Base-by-base conservation (phyloP, 352 stramenopile genomes). In the Globisporangium megalacanthum region DNA sequence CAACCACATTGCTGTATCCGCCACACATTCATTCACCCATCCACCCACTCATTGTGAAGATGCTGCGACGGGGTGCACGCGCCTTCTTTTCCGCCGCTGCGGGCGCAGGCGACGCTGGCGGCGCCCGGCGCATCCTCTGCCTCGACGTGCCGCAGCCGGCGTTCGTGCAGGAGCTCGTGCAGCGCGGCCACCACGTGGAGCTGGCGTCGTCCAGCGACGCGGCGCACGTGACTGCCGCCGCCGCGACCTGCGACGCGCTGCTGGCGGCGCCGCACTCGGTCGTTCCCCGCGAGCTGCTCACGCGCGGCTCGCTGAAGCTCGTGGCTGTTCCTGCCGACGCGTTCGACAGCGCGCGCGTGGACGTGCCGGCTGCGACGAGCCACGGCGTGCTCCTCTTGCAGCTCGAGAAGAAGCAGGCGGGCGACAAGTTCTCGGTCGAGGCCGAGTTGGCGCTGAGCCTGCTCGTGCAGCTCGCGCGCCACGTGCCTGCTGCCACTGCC, bases 361-460 rank as follows among this genome's bases (percentile, higher is more conserved):
- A 93, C 63, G 65, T 86, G 17, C 81, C 88, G 67, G 81, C 88
- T 35, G 83, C 83, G 19, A 93, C 83, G 22, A 86, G 75, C 58
- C 79, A 89, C 49, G 72, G 78, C 36, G 65, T 93, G 6, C 68
- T 93, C 72, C 57, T 93, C 59, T 70, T 91, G 59, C 78, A 93
- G 60, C 69, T 93, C 37, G 79, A 89, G 51, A 68, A 76, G 41
- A 91, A 88, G 56, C 81, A 91, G 54, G 65, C 83, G 20, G 76
- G 77, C 13, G 83, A 89, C 62, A 72, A 77, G 52, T 86, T 82
- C 49, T 88, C 79, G 10, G 83, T 89, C 25, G 83, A 91, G 56
- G 81, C 83, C 10, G 83, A 91, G 66, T 73, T 83, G 39, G 77
- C 72, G 1, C 60, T 91, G 14, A 85, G 68, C 57, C 60, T 90